These are phyloP conservation scores for Pseudovirgaria hyperparasitica DNA, from an alignment of 2,329 filamentous ascomycete genomes.

Conservation along the genomic window DNA sequence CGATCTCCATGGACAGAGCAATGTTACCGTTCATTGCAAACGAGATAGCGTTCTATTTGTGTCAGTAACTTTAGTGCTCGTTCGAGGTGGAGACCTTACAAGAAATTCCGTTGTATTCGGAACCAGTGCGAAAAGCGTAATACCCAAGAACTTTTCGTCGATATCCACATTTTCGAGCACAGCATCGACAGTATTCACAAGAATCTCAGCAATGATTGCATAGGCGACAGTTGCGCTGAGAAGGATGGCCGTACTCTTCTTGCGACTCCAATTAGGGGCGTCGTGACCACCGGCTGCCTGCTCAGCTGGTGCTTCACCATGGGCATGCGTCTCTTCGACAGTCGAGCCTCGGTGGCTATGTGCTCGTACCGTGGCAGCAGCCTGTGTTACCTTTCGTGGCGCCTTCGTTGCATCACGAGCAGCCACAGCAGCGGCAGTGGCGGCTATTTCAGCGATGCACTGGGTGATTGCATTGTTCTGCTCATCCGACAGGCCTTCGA, in stretches of 20 bases:
- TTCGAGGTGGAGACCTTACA: conserved; percentile 37
- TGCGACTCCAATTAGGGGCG: conserved; percentile 94
- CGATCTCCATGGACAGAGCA: conserved; percentile 96
- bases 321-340: conserved; percentile 33
- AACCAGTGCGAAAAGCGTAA: conserved; percentile 90
- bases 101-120: conserved; percentile 97
- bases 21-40: conserved; percentile 99
- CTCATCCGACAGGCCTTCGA: conserved; percentile 62
- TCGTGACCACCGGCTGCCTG: conserved; percentile 58
- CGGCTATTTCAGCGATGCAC: conserved; percentile 86
- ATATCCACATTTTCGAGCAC: conserved; percentile 82
- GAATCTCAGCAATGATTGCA: conserved; percentile 91
- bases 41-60: conserved; percentile 75
- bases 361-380: conserved; percentile 21
- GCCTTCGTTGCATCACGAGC: conserved; percentile 58
- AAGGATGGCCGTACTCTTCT: conserved; percentile 81
- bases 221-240: conserved; percentile 83
- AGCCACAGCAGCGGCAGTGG: conserved; percentile 77
- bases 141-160: conserved; percentile 93
- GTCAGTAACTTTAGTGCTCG: not conserved
- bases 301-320: conserved; percentile 34
- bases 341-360: conserved; percentile 25
- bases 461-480: conserved; percentile 72
- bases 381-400: conserved; percentile 37
- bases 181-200: conserved; percentile 95